phyloP scores from a whole-genome alignment of 371 early-diverging fungal genomes.

The Parasitella parasitica region DNA sequence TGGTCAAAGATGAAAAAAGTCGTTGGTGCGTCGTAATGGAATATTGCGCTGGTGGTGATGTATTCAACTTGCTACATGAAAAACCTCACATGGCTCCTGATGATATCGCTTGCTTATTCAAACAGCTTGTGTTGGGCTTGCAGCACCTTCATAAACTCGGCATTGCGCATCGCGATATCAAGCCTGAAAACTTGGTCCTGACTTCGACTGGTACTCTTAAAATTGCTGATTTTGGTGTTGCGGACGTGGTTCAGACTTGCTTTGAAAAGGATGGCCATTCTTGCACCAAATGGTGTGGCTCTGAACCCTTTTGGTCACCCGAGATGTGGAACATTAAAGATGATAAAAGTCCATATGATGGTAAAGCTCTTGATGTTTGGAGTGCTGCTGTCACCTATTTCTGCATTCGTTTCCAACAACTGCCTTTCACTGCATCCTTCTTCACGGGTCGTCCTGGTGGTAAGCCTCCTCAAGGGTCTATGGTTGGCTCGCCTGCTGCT shows the following conservation, averaged over 20 bases:
- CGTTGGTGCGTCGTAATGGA: conserved; percentile 73
- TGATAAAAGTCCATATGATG: conserved; percentile 64
- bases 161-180: conserved; percentile 85
- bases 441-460: conserved; percentile 26
- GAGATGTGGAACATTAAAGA: conserved; percentile 61
- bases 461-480: conserved; percentile 13
- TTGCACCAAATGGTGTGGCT: conserved; percentile 83
- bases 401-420: conserved; percentile 74
- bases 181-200: conserved; percentile 91
- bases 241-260: conserved; percentile 84
- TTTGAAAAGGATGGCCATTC: conserved; percentile 70
- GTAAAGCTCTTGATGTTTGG: conserved; percentile 84
- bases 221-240: conserved; percentile 97
- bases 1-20: conserved; percentile 62
- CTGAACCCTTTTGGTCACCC: conserved; percentile 90
- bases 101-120: conserved; percentile 58
- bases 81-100: conserved; percentile 38
- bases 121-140: conserved; percentile 94
- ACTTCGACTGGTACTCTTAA: conserved; percentile 83
- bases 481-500: conserved; percentile 35
- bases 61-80: conserved; percentile 51
- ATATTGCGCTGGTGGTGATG: conserved; percentile 69
- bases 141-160: conserved; percentile 95
- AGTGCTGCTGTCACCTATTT: conserved; percentile 81
- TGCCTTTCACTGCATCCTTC: conserved; percentile 54